Percentiles rank a stretch among this genome's conserved stretches.
Evolutionary conservation across 257 asterid species (phyloP).

Genomic region (Linaria vulgaris): DNA sequence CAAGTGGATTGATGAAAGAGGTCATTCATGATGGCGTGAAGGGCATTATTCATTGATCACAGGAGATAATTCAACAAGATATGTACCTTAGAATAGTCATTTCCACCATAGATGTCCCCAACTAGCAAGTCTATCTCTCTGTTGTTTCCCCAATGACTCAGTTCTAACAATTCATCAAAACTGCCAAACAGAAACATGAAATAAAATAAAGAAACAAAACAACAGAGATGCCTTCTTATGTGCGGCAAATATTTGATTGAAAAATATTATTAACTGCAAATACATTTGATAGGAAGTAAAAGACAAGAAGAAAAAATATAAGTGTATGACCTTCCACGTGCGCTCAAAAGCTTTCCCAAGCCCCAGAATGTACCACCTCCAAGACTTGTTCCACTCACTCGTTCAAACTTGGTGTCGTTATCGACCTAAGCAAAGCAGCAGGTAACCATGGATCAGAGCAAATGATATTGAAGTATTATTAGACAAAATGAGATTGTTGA

Average conservation of each 20-base stretch:
- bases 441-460: slow-evolving; percentile 3
- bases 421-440: slow-evolving; percentile 61
- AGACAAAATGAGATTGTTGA: neutral
- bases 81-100: slow-evolving; percentile 69
- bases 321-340: slow-evolving; percentile 70
- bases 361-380: slow-evolving; percentile 99
- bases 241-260: neutral
- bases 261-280: neutral
- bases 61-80: neutral
- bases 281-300: neutral
- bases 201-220: neutral
- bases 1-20: no score
- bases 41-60: no score
- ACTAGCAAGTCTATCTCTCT: slow-evolving; percentile 90
- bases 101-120: slow-evolving; percentile 91
- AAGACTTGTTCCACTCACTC: slow-evolving; percentile 93
- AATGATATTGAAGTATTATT: slow-evolving; percentile 6
- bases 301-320: slow-evolving; percentile 1
- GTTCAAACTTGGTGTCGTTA: slow-evolving; percentile 66
- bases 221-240: no score
- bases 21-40: no score
- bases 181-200: slow-evolving; percentile 50
- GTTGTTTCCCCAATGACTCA: slow-evolving; percentile 80
- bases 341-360: slow-evolving; percentile 82
- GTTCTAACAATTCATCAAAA: slow-evolving; percentile 81